Percentiles rank a stretch among this genome's conserved stretches.
phyloP scores from a whole-genome alignment of 371 early-diverging fungal species.

The Dentiscutata heterogama region DNA sequence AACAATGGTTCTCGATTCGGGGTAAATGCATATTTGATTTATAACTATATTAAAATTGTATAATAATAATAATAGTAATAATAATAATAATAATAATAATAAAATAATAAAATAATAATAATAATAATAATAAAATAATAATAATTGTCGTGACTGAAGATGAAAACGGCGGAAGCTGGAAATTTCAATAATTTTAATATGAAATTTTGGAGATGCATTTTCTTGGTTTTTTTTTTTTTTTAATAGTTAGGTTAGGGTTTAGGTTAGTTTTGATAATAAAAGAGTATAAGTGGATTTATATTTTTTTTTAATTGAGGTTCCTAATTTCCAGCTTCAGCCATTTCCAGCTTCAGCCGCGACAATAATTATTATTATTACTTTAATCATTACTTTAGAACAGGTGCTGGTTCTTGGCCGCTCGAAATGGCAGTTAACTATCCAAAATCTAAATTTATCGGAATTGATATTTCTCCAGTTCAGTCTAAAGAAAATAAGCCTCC shows the following conservation, averaged over 20 bases:
- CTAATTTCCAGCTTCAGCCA: too few species aligned
- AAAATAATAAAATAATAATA: not conserved
- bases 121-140: not conserved
- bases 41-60: not conserved
- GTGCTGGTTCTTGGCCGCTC: not conserved
- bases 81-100: too few species aligned
- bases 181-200: too few species aligned
- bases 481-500: constrained; percentile 64
- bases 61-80: not conserved
- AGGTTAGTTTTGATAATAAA: too few species aligned
- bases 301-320: too few species aligned
- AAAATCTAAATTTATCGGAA: not conserved
- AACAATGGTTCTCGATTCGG: constrained; percentile 30
- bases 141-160: too few species aligned
- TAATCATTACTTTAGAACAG: not conserved
- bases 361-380: not conserved
- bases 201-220: too few species aligned
- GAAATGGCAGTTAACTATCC: constrained; percentile 16
- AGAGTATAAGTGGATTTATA: too few species aligned
- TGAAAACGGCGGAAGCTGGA: too few species aligned
- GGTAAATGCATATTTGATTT: not conserved
- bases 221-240: too few species aligned
- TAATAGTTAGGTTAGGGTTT: too few species aligned
- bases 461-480: constrained; percentile 57
- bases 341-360: too few species aligned